Evolutionary conservation across 2,329 filamentous ascomycete species (phyloP), one percentile per base, ranked within the genome.

Genomic region (Colletotrichum tropicicola): DNA sequence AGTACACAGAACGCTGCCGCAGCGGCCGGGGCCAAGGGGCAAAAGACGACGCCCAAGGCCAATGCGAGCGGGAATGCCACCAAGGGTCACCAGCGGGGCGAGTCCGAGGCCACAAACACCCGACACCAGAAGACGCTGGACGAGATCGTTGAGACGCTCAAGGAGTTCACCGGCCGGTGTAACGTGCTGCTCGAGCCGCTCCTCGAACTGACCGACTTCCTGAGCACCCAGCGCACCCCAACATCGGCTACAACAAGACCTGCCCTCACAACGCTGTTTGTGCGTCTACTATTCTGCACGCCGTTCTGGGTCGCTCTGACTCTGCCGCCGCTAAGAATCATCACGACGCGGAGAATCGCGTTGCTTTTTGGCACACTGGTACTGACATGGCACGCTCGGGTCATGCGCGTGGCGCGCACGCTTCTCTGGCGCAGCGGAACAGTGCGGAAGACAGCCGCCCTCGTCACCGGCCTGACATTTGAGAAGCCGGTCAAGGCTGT

Each of bases 81-180:
- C 8, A 58, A 69, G 15, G 76, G 76, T 19, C 85, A 86, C 68
- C 76, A 78, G 58, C 75, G 81, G n/a, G 79, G 78, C 19, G 74
- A 78, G 35, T 85, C 83, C 8, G 92, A 93, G 71, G 74, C 79
- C 15, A 87, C 85, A 6, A 89, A 86, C 66, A 91, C 90, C 43
- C 90, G 91, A 65, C 92, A 96, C 72, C 93, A 97, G 73, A 98
- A 98, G 82, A 98, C 94, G 53, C 80, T 99, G 55, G 96, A 99
- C 75, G 96, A 99, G 80, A 99, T 99, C 66, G 92, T 99, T 60
- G 94, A 98, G 71, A 97, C 93, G 0, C 81, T 99, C 45, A 93
- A 94, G 75, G 89, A 94, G 69, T 93, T 99, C 70, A 98, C 95
- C 0, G 92, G 91, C 5, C 87, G 96, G 51, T 98, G 96, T 78